Evolutionary conservation across 495 filamentous ascomycete species (phyloP), one percentile per base, ranked within the genome.

Genomic region (Jackrogersella minutella): DNA sequence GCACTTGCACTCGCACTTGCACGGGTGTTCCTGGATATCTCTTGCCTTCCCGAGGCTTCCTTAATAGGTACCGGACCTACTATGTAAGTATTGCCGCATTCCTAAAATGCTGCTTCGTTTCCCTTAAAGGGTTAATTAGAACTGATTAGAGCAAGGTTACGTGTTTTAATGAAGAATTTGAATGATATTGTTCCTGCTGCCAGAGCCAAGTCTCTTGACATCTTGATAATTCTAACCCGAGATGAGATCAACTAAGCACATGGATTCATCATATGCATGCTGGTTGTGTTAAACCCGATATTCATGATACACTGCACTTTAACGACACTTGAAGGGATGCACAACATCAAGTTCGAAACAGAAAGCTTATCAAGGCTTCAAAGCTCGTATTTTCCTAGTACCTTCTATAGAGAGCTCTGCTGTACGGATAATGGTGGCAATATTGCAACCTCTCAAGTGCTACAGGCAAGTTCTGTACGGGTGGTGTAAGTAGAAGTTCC

Each of bases 1-100:
- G 33, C 24, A 9, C 16, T 5, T n/a, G n/a, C n/a, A n/a, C n/a
- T 49, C n/a, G 41, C 41, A 46, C 41, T 49, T 26, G 41, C 41
- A 46, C 41, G 21, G 50, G 44, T 53, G 62, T 65, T 58, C 54
- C 62, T 43, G 39, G 28, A 43, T 41, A 53, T 17, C 17, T 43
- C 17, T 17, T 52, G 50, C 37, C 44, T 57, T 30, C 30, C 51
- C 61, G 54, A 46, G 52, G 21, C 16, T 57, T 64, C 43, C 57
- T 36, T 36, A 9, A 8, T 17, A 37, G 2, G 17, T 46, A 46
- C 10, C 41, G n/a, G 19, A 46, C 13, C 5, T 40, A 40, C 36
- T 16, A 16, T 13, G 7, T 40, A 16, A 3, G 3, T 14, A 41
- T 41, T 43, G 22, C 22, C 17, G n/a, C n/a, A n/a, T n/a, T n/a